These are phyloP conservation scores for Eremochloa ophiuroides DNA, from an alignment of 176 grass and related monocot species.

Conservation along the genomic window DNA sequence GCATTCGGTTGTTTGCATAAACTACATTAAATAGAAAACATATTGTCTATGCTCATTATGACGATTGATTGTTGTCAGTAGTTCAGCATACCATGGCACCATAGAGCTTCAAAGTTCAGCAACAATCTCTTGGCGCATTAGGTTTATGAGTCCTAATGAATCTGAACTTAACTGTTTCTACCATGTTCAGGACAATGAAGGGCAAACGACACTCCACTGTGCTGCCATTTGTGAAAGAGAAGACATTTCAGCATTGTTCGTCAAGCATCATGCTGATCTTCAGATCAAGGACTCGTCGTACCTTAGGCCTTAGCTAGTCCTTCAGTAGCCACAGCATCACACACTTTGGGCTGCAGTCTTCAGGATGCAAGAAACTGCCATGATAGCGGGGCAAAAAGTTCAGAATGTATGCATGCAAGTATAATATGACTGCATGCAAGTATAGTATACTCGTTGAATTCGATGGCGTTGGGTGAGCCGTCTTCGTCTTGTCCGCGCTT, in stretches of 20 bases:
- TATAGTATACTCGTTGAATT: constrained; percentile 9
- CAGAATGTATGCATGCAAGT: background rate
- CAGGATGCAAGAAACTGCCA: constrained; percentile 9
- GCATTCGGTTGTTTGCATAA: background rate
- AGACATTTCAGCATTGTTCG: constrained; percentile 63
- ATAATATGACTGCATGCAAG: too few species aligned
- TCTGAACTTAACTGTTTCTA: background rate
- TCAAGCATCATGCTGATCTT: constrained; percentile 60
- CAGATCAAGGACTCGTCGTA: constrained; percentile 66
- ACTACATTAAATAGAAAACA: background rate
- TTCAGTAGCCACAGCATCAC: constrained; percentile 34
- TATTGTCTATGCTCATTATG: background rate
- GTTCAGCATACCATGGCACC: background rate
- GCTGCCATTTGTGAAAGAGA: constrained; percentile 85
- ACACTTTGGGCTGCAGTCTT: constrained; percentile 28
- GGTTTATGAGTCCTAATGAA: background rate
- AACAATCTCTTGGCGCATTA: background rate
- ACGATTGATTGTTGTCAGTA: background rate
- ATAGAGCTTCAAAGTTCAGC: background rate
- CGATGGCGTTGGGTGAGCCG: background rate
- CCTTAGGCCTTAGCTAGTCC: constrained; percentile 49
- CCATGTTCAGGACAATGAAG: constrained; percentile 73
- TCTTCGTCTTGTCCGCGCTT: background rate
- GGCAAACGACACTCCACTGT: constrained; percentile 82
- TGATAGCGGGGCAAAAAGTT: background rate